Evolutionary conservation across 2,329 filamentous ascomycete genomes (phyloP).

Genomic region (Pyrenochaeta sp.): DNA sequence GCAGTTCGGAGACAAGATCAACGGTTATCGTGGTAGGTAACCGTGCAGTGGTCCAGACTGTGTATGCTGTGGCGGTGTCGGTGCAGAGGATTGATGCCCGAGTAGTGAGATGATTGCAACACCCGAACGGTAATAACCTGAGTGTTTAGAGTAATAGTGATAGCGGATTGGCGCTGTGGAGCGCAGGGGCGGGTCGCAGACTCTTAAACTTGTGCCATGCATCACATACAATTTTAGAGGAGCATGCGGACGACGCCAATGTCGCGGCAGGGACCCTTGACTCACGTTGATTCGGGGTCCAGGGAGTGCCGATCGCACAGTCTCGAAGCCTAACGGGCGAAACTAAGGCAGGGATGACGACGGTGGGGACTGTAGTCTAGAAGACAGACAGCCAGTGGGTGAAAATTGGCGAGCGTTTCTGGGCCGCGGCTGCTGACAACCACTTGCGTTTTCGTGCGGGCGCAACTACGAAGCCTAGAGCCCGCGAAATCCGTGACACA

Average conservation of each 20-base stretch:
- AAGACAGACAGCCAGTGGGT: slow-evolving; percentile 16
- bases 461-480: slow-evolving; percentile 11
- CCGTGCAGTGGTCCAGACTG: slow-evolving; percentile 11
- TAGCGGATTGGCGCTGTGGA: neutral
- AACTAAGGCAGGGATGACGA: slow-evolving; percentile 35
- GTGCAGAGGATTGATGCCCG: neutral
- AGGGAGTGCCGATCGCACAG: slow-evolving; percentile 29
- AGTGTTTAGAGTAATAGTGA: no score
- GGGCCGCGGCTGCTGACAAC: slow-evolving; percentile 14
- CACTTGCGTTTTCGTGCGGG: slow-evolving; percentile 14
- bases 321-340: slow-evolving; percentile 33
- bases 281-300: slow-evolving; percentile 23
- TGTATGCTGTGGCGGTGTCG: slow-evolving; percentile 11
- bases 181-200: slow-evolving; percentile 14
- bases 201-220: slow-evolving; percentile 21
- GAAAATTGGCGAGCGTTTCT: slow-evolving; percentile 10
- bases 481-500: slow-evolving; percentile 7
- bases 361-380: slow-evolving; percentile 21
- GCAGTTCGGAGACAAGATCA: slow-evolving; percentile 1
- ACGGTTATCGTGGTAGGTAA: slow-evolving; percentile 1
- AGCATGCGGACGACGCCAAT: slow-evolving; percentile 29
- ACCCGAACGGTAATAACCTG: no score
- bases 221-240: slow-evolving; percentile 11
- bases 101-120: neutral
- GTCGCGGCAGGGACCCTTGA: slow-evolving; percentile 13